These are phyloP conservation scores for Suhomyces sp. DNA, from an alignment of 805 yeast genomes.

Conservation along the genomic window DNA sequence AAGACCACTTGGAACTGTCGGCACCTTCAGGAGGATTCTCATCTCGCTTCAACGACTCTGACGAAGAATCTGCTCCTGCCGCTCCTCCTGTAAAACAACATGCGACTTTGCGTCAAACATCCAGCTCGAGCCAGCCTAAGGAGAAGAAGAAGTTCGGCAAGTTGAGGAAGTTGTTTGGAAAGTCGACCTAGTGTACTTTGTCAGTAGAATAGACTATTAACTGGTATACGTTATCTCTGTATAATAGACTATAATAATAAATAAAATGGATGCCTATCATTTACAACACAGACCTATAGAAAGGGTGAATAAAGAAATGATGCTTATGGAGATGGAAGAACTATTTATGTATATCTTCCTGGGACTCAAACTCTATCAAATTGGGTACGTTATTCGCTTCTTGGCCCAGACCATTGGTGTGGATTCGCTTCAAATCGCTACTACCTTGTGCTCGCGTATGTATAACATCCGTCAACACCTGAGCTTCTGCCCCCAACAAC, in stretches of 20 bases:
- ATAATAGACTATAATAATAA: background rate
- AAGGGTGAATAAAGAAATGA: too few relatives aligned
- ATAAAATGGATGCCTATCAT: background rate
- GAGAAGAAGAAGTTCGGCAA: conserved; percentile 39
- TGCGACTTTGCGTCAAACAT: conserved; percentile 9
- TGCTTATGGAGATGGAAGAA: too few relatives aligned
- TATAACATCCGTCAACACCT: conserved; percentile 30
- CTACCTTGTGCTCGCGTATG: background rate
- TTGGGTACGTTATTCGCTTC: conserved; percentile 16
- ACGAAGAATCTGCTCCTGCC: conserved; percentile 9
- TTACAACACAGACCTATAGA: too few relatives aligned
- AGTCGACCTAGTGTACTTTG: background rate
- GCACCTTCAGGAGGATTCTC: conserved; percentile 3
- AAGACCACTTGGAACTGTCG: conserved; percentile 3
- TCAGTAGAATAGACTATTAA: background rate
- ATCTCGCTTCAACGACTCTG: conserved; percentile 12
- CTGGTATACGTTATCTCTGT: background rate
- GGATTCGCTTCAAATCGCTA: conserved; percentile 24
- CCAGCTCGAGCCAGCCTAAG: conserved; percentile 12
- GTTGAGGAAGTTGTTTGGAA: conserved; percentile 40
- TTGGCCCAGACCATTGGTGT: conserved; percentile 14
- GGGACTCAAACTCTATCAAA: conserved; percentile 39
- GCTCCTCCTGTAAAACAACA: background rate
- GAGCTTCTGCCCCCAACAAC: conserved; percentile 49
- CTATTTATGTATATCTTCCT: background rate